Evolutionary conservation across 1,139 yeast genomes (phyloP).

Genomic region (Pichiaceae sp.): DNA sequence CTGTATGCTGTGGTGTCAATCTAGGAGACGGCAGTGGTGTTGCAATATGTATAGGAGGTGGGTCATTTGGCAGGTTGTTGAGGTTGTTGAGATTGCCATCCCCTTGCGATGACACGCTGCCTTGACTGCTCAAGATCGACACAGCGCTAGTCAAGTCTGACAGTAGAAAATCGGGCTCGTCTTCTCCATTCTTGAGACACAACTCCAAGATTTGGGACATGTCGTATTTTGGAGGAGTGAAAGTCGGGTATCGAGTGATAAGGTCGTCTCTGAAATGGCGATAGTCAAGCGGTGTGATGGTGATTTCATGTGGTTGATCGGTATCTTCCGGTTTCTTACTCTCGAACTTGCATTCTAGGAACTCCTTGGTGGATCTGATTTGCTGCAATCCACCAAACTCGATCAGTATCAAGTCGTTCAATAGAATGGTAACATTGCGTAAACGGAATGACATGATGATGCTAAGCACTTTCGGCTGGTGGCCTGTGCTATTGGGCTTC

Average conservation of each 20-base stretch:
- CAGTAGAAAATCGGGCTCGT: constrained; percentile 8
- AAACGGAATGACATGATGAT: constrained; percentile 24
- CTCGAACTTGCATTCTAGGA: constrained; percentile 28
- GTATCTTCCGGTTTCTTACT: neutral
- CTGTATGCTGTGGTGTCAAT: constrained; percentile 40
- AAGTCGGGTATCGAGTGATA: constrained; percentile 66
- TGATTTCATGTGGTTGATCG: neutral
- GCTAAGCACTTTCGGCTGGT: constrained; percentile 1
- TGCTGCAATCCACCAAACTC: constrained; percentile 55
- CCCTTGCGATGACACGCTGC: constrained; percentile 9
- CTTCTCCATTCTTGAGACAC: constrained; percentile 22
- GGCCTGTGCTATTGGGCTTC: constrained; percentile 5
- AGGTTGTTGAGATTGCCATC: neutral
- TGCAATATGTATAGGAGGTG: constrained; percentile 57
- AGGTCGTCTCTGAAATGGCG: constrained; percentile 72
- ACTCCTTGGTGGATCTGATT: constrained; percentile 40
- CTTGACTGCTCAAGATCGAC: constrained; percentile 19
- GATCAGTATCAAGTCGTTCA: constrained; percentile 52
- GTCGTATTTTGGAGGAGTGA: constrained; percentile 37
- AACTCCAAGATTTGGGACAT: constrained; percentile 40
- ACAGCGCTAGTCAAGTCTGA: constrained; percentile 40
- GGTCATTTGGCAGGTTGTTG: constrained; percentile 8
- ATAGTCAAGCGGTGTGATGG: constrained; percentile 65
- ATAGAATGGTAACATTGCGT: constrained; percentile 47
- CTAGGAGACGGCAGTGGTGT: constrained; percentile 90